Conservation (phyloP, 1,139 yeast genomes). For the Hyphopichia khmerensis region DNA sequence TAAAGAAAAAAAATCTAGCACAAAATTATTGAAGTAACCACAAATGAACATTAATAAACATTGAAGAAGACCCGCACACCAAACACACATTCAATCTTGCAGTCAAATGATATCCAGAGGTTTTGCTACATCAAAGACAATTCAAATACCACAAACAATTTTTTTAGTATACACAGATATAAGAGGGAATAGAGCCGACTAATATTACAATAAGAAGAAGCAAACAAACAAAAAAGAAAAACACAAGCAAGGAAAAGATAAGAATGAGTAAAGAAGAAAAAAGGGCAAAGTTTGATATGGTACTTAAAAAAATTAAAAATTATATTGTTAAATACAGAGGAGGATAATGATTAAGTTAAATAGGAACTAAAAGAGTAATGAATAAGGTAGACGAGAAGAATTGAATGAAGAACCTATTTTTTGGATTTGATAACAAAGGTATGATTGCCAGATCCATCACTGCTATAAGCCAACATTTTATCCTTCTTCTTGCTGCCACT, state of each 20-base stretch:
- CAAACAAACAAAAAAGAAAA: not conserved
- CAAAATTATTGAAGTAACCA: not conserved
- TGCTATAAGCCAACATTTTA: constrained; percentile 42
- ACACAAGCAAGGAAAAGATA: too few species aligned
- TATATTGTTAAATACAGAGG: not conserved
- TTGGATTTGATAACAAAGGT: constrained; percentile 40
- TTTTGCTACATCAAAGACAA: too few species aligned
- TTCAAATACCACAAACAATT: too few species aligned
- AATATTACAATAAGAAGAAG: not conserved
- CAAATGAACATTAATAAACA: not conserved
- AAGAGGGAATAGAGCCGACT: not conserved
- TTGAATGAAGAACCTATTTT: constrained; percentile 12
- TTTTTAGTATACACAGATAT: not conserved
- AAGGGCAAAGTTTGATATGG: too few species aligned
- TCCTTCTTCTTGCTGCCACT: constrained; percentile 31
- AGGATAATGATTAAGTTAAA: not conserved
- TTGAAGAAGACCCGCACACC: not conserved
- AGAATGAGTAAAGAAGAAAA: too few species aligned
- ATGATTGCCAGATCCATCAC: constrained; percentile 43
- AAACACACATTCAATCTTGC: too few species aligned
- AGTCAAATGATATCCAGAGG: too few species aligned
- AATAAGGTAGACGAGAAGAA: too few species aligned
- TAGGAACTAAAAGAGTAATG: too few species aligned
- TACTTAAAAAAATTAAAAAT: not conserved
- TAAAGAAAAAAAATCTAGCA: not conserved